Evolutionary conservation across 805 yeast species (phyloP).

Genomic region (Pichia paraexigua): DNA sequence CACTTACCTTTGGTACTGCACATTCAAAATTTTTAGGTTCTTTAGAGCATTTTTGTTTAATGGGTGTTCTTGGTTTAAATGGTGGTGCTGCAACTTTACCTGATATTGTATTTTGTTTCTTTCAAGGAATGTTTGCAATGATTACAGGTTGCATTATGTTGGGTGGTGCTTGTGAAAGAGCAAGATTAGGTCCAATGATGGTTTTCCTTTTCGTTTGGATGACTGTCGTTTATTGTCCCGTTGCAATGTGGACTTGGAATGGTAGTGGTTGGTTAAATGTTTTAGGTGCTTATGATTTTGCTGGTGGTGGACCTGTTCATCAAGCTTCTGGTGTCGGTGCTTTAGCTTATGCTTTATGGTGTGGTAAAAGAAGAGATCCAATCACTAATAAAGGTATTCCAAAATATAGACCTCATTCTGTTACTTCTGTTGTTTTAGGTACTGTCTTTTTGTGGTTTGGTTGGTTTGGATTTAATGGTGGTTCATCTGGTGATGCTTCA

Average conservation of each 20-base stretch:
- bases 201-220: conserved; percentile 88
- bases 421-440: conserved; percentile 83
- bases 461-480: conserved; percentile 99
- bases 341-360: conserved; percentile 79
- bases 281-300: conserved; percentile 88
- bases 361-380: conserved; percentile 90
- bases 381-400: conserved; percentile 64
- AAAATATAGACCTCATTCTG: conserved; percentile 90
- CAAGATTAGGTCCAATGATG: conserved; percentile 94
- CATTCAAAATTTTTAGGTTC: conserved; percentile 69
- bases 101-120: conserved; percentile 80
- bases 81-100: conserved; percentile 66
- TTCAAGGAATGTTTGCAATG: conserved; percentile 96
- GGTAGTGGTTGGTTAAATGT: conserved; percentile 79
- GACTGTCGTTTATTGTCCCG: conserved; percentile 91
- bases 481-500: conserved; percentile 89
- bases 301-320: conserved; percentile 99
- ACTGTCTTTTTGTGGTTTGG: conserved; percentile 96
- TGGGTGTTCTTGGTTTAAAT: conserved; percentile 76
- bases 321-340: conserved; percentile 93
- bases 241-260: conserved; percentile 98
- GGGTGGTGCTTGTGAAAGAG: conserved; percentile 98
- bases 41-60: conserved; percentile 71
- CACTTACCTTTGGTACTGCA: conserved; percentile 59
- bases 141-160: conserved; percentile 89